Evolutionary conservation across 179 eudicot genomes (phyloP), one percentile per base, ranked within the genome.

Genomic region (Carnegiea gigantea): DNA sequence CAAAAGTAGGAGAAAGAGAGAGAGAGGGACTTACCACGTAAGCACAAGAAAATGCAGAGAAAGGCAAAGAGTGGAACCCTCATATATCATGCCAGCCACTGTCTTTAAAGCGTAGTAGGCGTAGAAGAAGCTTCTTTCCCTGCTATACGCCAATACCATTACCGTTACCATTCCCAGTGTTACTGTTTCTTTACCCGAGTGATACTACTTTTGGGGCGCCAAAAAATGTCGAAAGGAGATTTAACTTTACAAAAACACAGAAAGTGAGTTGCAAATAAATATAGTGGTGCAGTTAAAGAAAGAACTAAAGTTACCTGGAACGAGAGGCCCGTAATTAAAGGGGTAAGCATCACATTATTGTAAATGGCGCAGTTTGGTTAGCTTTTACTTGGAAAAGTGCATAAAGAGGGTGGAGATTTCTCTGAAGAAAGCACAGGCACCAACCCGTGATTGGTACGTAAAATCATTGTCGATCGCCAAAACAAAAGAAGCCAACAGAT

Each of bases 121-220:
- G 49, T 90, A 93, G 85, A 85, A 92, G 88, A 82, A 91, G 54
- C 83, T 80, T 51, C 68, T 91, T 75, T 82, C 88, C 88, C 92
- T 90, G 82, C 90, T 86, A 77, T 92, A 93, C 2, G 94, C 96
- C 87, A 92, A 81, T 75, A 93, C 90, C 75, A 86, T 96, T 93
- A 89, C 86, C 71, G 26, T 9, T 1, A 4, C n/a, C n/a, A n/a
- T n/a, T n/a, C n/a, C 9, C 70, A 8, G 0, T 9, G 20, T 64
- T n/a, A n/a, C 11, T 49, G 2, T 9, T 9, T 49, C 6, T 6
- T n/a, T n/a, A n/a, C n/a, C n/a, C n/a, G n/a, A n/a, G n/a, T n/a
- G n/a, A n/a, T n/a, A n/a, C n/a, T n/a, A n/a, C n/a, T n/a, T n/a
- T n/a, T n/a, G n/a, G n/a, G n/a, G n/a, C n/a, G n/a, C n/a, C n/a